Evolutionary conservation across 805 yeast genomes (phyloP).

Genomic region (Candida incommunis): DNA sequence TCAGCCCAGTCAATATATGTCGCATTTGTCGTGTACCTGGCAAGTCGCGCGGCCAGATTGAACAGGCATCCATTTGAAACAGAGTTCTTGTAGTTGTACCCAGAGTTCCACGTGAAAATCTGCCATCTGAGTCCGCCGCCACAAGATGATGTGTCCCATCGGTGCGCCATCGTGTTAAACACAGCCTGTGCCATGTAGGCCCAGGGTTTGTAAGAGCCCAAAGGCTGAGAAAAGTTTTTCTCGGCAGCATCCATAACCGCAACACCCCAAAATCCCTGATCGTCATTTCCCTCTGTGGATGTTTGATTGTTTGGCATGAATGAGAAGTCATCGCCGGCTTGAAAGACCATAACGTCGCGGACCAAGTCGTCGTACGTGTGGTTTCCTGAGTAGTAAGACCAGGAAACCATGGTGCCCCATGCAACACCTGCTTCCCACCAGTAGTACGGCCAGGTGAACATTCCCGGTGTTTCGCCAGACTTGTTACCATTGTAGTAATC

Average conservation of each 20-base stretch:
- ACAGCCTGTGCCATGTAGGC: constrained; percentile 74
- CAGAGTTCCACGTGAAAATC: constrained; percentile 86
- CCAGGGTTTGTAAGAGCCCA: constrained; percentile 34
- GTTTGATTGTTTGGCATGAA: constrained; percentile 82
- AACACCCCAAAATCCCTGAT: constrained; percentile 95
- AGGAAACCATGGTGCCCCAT: constrained; percentile 77
- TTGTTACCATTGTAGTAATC: constrained; percentile 52
- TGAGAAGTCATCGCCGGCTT: constrained; percentile 59
- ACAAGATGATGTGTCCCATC: constrained; percentile 73
- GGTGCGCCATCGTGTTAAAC: constrained; percentile 73
- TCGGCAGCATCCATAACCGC: constrained; percentile 90
- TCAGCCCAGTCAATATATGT: constrained; percentile 67
- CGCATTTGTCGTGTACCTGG: constrained; percentile 64
- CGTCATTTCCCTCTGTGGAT: constrained; percentile 93
- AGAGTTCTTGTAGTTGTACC: constrained; percentile 85
- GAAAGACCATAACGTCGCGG: constrained; percentile 51
- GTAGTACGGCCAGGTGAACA: constrained; percentile 82
- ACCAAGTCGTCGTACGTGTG: constrained; percentile 47
- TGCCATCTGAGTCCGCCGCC: constrained; percentile 95
- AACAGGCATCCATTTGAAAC: constrained; percentile 85
- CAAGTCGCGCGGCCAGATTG: constrained; percentile 76
- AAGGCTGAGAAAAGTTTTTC: constrained; percentile 62
- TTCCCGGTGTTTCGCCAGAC: constrained; percentile 69
- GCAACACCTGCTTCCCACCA: constrained; percentile 99
- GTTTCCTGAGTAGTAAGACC: constrained; percentile 57